Base-by-base conservation (phyloP, 1,284 basidiomycete species). In the Grifola frondosa region DNA sequence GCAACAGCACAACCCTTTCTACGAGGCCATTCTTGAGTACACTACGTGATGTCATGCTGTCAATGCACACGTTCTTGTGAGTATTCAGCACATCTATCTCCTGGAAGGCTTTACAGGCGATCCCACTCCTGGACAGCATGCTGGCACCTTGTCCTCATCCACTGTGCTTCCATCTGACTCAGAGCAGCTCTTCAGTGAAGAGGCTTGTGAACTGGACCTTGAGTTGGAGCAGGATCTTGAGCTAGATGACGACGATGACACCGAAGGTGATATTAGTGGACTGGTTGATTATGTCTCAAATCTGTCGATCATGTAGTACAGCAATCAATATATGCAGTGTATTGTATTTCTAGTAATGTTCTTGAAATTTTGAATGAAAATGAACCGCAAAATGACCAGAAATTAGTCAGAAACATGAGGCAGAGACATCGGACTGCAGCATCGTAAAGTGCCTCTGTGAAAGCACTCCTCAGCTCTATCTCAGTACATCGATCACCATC, bases 81-180 rank as follows among this genome's bases (percentile, higher is more conserved):
- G 42, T 9, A 41, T 56, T 10, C 21, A 42, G 4, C 42, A 44
- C 13, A 13, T 48, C 1, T 51, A 49, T 30, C 33, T 19, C n/a
- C 29, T 47, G 1, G 35, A 38, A 6, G 49, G 49, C 0, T 56
- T 44, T 31, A 42, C 39, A 2, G 41, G 46, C 11, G 21, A 8
- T 2, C 36, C 12, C 7, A 23, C 12, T 4, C 40, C 45, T 3
- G 45, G 51, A 3, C 16, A 15, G 2, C 37, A 39, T 29, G 23
- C 30, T 12, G 48, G 51, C n/a, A 37, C 32, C 17, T 12, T 12
- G 4, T 24, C 17, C 4, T 20, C 25, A 8, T 17, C 26, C 24
- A 23, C 35, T 2, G 26, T 31, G 12, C 8, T 19, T 6, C 22
- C 28, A 5, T 16, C 16, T 5, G 12, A 29, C 19, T n/a, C n/a